Conservation (phyloP, 768 basidiomycete genomes). For the Hirschioporus abietinus region DNA sequence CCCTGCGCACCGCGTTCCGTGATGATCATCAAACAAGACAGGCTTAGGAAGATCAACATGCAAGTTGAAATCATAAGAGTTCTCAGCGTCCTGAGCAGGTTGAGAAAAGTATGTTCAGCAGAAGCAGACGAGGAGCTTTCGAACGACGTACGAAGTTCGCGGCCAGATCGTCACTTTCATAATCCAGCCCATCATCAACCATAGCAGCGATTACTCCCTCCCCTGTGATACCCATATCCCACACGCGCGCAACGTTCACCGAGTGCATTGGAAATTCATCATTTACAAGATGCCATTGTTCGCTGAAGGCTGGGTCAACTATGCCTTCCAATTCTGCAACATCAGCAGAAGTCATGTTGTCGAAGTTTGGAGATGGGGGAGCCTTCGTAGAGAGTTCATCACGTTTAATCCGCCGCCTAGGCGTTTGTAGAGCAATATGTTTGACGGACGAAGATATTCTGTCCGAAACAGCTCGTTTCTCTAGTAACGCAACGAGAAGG, state of each 20-base stretch:
- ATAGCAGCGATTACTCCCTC: constrained; percentile 81
- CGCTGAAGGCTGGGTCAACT: constrained; percentile 71
- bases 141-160: constrained; percentile 79
- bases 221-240: constrained; percentile 89
- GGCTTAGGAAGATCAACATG: constrained; percentile 85
- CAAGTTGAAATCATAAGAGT: constrained; percentile 97
- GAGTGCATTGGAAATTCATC: constrained; percentile 71
- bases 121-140: not conserved
- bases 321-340: constrained; percentile 63
- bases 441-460: constrained; percentile 49
- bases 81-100: constrained; percentile 59
- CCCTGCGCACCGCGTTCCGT: constrained; percentile 96
- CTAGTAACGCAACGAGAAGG: constrained; percentile 46
- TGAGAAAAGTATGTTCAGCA: constrained; percentile 4
- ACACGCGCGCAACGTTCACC: constrained; percentile 92
- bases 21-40: constrained; percentile 84
- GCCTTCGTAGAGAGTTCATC: constrained; percentile 30
- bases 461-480: constrained; percentile 31
- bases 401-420: constrained; percentile 67
- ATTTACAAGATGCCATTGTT: constrained; percentile 96
- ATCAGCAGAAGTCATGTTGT: constrained; percentile 34
- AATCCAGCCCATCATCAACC: constrained; percentile 95
- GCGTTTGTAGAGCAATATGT: constrained; percentile 55
- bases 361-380: constrained; percentile 43
- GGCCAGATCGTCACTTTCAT: constrained; percentile 78